Evolutionary conservation across 1,284 basidiomycete species (phyloP), one percentile per base, ranked within the genome.

Genomic region (Heterobasidion occidentale): DNA sequence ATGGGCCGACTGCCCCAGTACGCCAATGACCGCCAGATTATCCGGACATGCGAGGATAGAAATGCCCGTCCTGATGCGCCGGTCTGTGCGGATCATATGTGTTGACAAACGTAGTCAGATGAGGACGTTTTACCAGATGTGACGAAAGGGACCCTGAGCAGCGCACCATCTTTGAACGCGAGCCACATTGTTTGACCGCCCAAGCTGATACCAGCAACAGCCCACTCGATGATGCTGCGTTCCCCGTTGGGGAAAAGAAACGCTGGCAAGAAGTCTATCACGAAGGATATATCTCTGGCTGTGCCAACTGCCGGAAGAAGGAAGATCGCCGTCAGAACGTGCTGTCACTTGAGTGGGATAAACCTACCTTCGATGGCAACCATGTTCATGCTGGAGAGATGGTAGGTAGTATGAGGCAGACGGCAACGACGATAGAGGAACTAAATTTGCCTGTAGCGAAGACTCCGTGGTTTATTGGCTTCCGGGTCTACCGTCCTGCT

Each of bases 1-100:
- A 27, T 27, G 27, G 5, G 27, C 27, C 5, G 27, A 27, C 27
- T 27, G 27, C 3, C 27, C 27, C 27, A 27, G 4, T 5, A 27
- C 27, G 27, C 74, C 69, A 61, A 92, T 81, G 1, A 89, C 76
- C 36, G 74, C 72, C 34, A 78, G 66, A 63, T 83, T 90, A 70
- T 92, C 86, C 0, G 92, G 90, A 59, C 90, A 90, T 36, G 90
- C 92, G 36, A 87, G 82, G 65, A 88, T 84, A 0, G 91, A 86
- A 34, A 94, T 83, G 1, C 85, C 90, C 50, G 90, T 74, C 45
- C 68, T 77, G 56, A 94, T 72, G 33, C 88, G 76, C 9, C 85
- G 78, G 59, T 94, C 91, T 87, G 52, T 14, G 15, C 35, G 59
- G 55, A 48, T 34, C 36, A 45, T 14, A 7, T 45, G 4, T 45